Evolutionary conservation across 2,329 filamentous ascomycete genomes (phyloP).

Genomic region (Dothideomycetes sp.): DNA sequence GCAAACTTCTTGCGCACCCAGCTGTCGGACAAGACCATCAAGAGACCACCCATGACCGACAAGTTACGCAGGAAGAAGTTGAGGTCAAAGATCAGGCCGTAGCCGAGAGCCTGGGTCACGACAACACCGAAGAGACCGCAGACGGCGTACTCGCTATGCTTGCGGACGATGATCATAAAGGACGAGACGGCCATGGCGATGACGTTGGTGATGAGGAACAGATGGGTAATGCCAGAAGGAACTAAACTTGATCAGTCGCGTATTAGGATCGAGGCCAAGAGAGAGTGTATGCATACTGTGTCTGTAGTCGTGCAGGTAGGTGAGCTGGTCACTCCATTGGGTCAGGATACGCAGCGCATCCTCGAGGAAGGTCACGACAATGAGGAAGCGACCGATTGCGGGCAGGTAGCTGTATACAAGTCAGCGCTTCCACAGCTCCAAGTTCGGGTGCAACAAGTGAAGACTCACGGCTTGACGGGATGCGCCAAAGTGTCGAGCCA

Average conservation of each 20-base stretch:
- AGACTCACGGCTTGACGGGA: slow-evolving; percentile 86
- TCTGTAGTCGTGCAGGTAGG: slow-evolving; percentile 86
- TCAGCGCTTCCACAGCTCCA: background rate
- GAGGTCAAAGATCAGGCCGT: slow-evolving; percentile 95
- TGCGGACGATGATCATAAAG: slow-evolving; percentile 77
- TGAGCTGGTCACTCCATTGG: slow-evolving; percentile 91
- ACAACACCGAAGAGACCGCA: slow-evolving; percentile 84
- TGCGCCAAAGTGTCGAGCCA: slow-evolving; percentile 77
- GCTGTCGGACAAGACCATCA: slow-evolving; percentile 97
- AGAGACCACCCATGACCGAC: slow-evolving; percentile 88
- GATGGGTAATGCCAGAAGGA: slow-evolving; percentile 75
- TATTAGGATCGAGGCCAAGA: slow-evolving; percentile 24
- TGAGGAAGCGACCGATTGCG: slow-evolving; percentile 90
- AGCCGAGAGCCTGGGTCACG: slow-evolving; percentile 85
- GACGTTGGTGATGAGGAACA: slow-evolving; percentile 88
- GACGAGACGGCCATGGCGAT: slow-evolving; percentile 79
- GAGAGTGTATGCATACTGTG: slow-evolving; percentile 58
- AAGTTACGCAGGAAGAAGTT: slow-evolving; percentile 99
- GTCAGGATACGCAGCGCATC: slow-evolving; percentile 93
- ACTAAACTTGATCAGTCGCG: slow-evolving; percentile 45
- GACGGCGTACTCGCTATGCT: slow-evolving; percentile 88
- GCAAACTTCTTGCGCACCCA: slow-evolving; percentile 98
- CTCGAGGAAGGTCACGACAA: slow-evolving; percentile 96
- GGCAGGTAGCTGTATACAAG: slow-evolving; percentile 64
- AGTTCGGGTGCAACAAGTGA: background rate